Base-by-base conservation (phyloP, 1,139 yeast genomes). In the Hyphopichia wangnamkhiaoensis region DNA sequence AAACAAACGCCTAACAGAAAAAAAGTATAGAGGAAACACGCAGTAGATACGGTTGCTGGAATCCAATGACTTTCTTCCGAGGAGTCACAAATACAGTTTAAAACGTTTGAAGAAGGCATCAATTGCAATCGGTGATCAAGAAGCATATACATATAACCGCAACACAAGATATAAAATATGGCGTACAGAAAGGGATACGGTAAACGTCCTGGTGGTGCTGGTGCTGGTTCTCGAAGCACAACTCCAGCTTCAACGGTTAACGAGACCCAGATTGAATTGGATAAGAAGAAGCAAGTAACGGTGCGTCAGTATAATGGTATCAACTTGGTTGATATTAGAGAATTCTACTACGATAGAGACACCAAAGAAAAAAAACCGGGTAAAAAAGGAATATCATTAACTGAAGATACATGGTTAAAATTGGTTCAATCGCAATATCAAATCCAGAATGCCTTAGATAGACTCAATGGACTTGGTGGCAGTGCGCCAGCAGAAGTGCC, bases 351-450 rank as follows among this genome's bases (percentile, higher is more conserved):
- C 41, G 89, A 82, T 50, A 75, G 78, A 37, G 74, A 71, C 3
- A 71, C 79, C 9, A 76, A 79, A 10, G 83, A 79, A 43, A 68
- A 78, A 63, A 71, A 69, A 46, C 97, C 96, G 0, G 95, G 95
- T 0, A 82, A 81, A 54, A 89, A 89, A 68, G 96, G 96, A 1
- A 86, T 89, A 20, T 80, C 95, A 1, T 63, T 89, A 41, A 83
- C 90, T 1, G 81, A 76, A 48, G 94, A 81, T 16, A 73, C 76
- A 26, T 89, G 94, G 86, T 66, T 64, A 34, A 71, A 66, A 39
- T 61, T 89, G 32, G 49, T 82, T 38, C 76, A 70, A 26, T 66
- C 74, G 33, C 61, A 71, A n/a, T 74, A 69, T n/a, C 71, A 74
- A 41, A 80, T 89, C 33, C 70, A 79, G 37, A 78, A 67, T 14